Conservation (phyloP, 257 asterid genomes). For the Solanum gandarillasii region DNA sequence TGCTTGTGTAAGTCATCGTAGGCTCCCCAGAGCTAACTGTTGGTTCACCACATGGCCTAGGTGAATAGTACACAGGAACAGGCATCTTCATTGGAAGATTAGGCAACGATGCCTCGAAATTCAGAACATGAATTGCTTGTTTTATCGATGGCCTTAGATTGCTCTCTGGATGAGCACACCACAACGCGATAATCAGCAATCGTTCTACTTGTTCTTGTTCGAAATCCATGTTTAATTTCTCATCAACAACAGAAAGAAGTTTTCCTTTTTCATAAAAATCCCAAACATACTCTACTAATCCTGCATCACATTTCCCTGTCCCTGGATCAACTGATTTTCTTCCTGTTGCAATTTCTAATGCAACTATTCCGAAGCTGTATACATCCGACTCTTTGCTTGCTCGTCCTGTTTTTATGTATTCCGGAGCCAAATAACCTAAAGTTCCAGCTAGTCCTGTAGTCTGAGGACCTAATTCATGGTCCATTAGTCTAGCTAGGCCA, state of each 20-base stretch:
- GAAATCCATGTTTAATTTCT: conserved; percentile 1
- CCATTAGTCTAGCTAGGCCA: conserved; percentile 26
- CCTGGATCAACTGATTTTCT: conserved; percentile 1
- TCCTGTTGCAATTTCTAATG: conserved; percentile 23
- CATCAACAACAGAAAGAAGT: conserved; percentile 12
- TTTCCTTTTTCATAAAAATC: conserved; percentile 14
- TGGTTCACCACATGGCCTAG: background rate
- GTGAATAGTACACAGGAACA: conserved; percentile 11
- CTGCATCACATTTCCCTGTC: conserved; percentile 1
- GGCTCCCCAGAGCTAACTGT: conserved; percentile 6
- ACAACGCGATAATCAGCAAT: conserved; percentile 15
- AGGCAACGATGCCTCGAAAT: conserved; percentile 22
- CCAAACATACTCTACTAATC: conserved; percentile 25
- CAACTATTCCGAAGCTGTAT: conserved; percentile 24
- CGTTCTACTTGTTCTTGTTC: conserved; percentile 19
- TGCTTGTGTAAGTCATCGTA: conserved; percentile 13
- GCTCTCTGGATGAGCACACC: conserved; percentile 25
- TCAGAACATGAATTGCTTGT: conserved; percentile 27
- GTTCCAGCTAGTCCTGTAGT: conserved; percentile 26
- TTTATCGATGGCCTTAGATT: conserved; percentile 24
- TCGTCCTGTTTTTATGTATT: conserved; percentile 20
- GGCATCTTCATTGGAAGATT: conserved; percentile 19
- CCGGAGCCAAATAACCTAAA: conserved; percentile 28
- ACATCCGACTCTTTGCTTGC: conserved; percentile 28
- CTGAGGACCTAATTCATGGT: conserved; percentile 22